Percentiles rank a stretch among this genome's conserved stretches.
phyloP scores from a whole-genome alignment of 371 early-diverging fungal species.

The Antonospora locustae region DNA sequence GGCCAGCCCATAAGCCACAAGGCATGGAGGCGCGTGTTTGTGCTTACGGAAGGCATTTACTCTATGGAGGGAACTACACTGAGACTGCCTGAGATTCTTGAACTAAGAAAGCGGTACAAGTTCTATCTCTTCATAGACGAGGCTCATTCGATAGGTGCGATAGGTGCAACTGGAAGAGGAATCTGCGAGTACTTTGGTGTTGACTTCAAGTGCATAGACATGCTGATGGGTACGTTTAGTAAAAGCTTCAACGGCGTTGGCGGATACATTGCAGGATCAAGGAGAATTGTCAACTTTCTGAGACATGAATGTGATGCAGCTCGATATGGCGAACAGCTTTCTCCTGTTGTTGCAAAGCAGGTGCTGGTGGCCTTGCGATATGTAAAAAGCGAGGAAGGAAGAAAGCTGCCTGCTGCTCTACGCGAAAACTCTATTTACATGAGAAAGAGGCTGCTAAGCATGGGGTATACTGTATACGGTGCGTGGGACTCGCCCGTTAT shows the following conservation, averaged over 20 bases:
- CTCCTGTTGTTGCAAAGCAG: conserved; percentile 76
- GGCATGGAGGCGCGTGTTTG: conserved; percentile 91
- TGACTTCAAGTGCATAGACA: conserved; percentile 73
- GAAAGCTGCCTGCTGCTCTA: conserved; percentile 64
- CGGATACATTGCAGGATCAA: conserved; percentile 76
- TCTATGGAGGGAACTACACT: conserved; percentile 95
- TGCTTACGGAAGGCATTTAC: conserved; percentile 90
- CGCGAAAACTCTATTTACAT: conserved; percentile 75
- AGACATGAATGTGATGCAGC: conserved; percentile 66
- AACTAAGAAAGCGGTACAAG: conserved; percentile 80
- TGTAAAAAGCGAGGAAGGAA: conserved; percentile 59
- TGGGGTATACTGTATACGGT: conserved; percentile 87
- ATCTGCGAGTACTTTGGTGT: conserved; percentile 83
- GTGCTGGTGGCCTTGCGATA: conserved; percentile 61
- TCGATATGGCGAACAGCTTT: conserved; percentile 78
- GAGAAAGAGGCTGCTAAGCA: conserved; percentile 61
- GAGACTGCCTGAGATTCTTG: conserved; percentile 71
- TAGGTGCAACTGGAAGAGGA: conserved; percentile 78
- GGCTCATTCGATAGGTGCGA: conserved; percentile 94
- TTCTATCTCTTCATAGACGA: conserved; percentile 96
- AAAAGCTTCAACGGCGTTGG: conserved; percentile 97
- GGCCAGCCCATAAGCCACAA: conserved; percentile 94
- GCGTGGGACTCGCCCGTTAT: conserved; percentile 79
- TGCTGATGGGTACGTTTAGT: conserved; percentile 97
- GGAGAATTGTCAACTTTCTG: conserved; percentile 68